Percentiles rank a stretch among this genome's conserved stretches.
These are phyloP conservation scores for Umbelopsis sp. DNA, from an alignment of 192 early-diverging fungal genomes.

Conservation along the genomic window DNA sequence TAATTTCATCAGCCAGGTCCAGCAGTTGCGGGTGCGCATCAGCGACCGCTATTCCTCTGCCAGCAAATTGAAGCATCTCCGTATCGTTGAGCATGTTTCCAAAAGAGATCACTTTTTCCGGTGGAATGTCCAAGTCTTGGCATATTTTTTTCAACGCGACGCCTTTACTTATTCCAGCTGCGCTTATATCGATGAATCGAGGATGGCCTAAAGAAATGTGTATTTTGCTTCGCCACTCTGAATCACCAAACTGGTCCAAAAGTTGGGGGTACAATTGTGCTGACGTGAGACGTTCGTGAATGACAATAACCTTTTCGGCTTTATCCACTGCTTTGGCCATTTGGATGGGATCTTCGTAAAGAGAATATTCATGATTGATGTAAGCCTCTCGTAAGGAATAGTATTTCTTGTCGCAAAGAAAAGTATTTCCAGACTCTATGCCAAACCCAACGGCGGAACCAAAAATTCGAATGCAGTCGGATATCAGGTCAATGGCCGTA, in stretches of 20 bases:
- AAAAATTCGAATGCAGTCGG: neutral
- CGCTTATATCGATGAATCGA: slow-evolving; percentile 43
- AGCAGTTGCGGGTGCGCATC: slow-evolving; percentile 41
- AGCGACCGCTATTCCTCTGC: slow-evolving; percentile 41
- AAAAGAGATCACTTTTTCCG: slow-evolving; percentile 37
- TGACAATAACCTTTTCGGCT: neutral
- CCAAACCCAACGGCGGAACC: neutral
- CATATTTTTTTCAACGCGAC: slow-evolving; percentile 34
- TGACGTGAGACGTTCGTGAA: neutral
- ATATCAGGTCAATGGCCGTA: neutral
- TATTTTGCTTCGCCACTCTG: neutral
- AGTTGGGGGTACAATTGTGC: neutral
- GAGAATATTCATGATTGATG: neutral
- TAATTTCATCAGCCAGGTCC: slow-evolving; percentile 17
- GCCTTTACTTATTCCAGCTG: slow-evolving; percentile 40
- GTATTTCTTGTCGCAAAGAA: slow-evolving; percentile 1
- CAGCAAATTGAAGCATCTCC: slow-evolving; percentile 42
- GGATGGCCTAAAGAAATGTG: neutral
- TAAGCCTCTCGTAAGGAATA: neutral
- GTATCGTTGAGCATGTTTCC: slow-evolving; percentile 44
- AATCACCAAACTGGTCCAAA: neutral
- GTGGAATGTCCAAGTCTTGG: slow-evolving; percentile 17
- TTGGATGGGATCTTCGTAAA: neutral
- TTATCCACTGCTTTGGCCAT: neutral
- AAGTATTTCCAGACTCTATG: neutral